Evolutionary conservation across 495 filamentous ascomycete species (phyloP).

Genomic region (Aspergillus coremiiformis): DNA sequence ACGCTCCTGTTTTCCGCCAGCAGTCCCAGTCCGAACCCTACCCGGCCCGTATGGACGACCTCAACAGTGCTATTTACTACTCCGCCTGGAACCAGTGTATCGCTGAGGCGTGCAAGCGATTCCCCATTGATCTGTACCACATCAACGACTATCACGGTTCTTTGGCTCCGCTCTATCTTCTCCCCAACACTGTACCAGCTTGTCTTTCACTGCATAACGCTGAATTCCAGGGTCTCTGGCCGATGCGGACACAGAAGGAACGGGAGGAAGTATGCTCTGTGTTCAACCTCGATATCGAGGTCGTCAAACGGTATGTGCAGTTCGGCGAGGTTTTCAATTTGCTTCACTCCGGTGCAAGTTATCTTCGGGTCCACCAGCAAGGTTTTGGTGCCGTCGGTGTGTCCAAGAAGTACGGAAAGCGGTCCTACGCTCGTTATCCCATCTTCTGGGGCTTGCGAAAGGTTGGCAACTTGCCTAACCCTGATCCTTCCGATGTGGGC

Average conservation of each 20-base stretch:
- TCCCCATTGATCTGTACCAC: slow-evolving; percentile 64
- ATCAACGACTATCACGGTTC: slow-evolving; percentile 78
- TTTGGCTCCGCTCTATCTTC: slow-evolving; percentile 59
- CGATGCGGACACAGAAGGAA: slow-evolving; percentile 61
- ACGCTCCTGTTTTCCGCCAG: slow-evolving; percentile 62
- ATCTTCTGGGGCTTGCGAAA: slow-evolving; percentile 72
- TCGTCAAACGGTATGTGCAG: slow-evolving; percentile 40
- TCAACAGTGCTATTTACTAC: slow-evolving; percentile 63
- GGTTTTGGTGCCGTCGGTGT: slow-evolving; percentile 71
- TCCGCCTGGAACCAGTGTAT: slow-evolving; percentile 69
- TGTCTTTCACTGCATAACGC: slow-evolving; percentile 55
- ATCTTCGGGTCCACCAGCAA: slow-evolving; percentile 64
- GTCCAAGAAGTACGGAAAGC: slow-evolving; percentile 66
- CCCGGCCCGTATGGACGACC: slow-evolving; percentile 65
- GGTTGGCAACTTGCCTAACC: slow-evolving; percentile 64
- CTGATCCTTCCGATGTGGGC: slow-evolving; percentile 64
- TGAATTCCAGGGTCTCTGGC: slow-evolving; percentile 68
- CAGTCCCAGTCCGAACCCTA: slow-evolving; percentile 61
- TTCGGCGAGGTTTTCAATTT: slow-evolving; percentile 65
- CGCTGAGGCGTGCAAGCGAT: slow-evolving; percentile 50
- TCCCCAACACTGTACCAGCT: slow-evolving; percentile 48
- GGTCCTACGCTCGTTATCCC: slow-evolving; percentile 67
- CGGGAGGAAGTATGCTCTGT: slow-evolving; percentile 61
- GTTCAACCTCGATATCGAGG: slow-evolving; percentile 50
- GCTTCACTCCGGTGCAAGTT: slow-evolving; percentile 64